Evolutionary conservation across 257 asterid genomes (phyloP).

Genomic region (Jacaranda copaia): DNA sequence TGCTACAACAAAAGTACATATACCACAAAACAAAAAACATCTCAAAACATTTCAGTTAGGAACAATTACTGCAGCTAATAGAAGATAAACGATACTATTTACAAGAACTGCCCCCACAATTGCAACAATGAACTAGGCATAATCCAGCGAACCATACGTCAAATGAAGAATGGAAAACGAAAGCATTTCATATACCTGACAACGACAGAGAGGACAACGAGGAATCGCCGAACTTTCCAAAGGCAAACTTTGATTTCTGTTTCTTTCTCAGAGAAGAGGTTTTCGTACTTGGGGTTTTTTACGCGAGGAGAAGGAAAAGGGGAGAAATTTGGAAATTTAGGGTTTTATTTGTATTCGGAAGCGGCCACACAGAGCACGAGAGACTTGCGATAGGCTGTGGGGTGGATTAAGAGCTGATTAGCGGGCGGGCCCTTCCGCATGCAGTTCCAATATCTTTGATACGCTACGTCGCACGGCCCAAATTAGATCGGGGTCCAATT

Average conservation of each 20-base stretch:
- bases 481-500: no score
- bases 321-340: slow-evolving; percentile 22
- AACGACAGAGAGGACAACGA: slow-evolving; percentile 2
- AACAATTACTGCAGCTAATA: not conserved
- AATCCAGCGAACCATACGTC: not conserved
- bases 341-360: slow-evolving; percentile 33
- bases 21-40: not conserved
- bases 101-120: not conserved
- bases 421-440: not conserved
- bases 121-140: slow-evolving; percentile 2
- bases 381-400: not conserved
- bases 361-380: not conserved
- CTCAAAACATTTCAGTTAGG: not conserved
- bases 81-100: not conserved
- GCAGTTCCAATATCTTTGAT: not conserved
- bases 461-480: no score
- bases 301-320: not conserved
- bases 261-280: not conserved
- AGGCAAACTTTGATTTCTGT: not conserved
- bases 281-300: slow-evolving; percentile 18
- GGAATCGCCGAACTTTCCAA: not conserved
- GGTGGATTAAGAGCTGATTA: not conserved
- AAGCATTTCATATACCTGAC: slow-evolving; percentile 19
- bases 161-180: slow-evolving; percentile 4
- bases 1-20: not conserved